Base-by-base conservation (phyloP, 2,329 filamentous ascomycete genomes). In the Trichoderma polysporum region DNA sequence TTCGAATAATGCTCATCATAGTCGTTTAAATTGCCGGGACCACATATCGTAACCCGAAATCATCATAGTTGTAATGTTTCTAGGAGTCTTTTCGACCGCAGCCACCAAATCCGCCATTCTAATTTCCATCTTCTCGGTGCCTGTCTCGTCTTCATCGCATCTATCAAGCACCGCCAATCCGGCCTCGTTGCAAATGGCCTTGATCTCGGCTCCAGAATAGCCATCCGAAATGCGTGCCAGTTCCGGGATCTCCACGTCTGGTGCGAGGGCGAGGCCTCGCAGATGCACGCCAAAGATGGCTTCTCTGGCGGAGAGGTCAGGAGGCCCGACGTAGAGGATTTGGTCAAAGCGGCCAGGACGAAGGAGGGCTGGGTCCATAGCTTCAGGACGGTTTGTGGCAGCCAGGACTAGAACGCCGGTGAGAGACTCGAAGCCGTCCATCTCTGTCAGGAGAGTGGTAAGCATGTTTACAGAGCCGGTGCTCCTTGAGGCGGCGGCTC, bases 401-500 rank as follows among this genome's bases (percentile, higher is more conserved):
- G 92, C 94, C 19, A 98, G 86, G 15, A 97, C 90, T 68, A 96
- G 86, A 0, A 98, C 93, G 66, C 91, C 91, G 64, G 90, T 90
- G 22, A 96, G 83, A 45, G 90, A 84, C 77, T 97, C 93, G 71
- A 97, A 97, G 54, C 94, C 94, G 75, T 97, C 94, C 91, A 98
- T 96, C 76, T 97, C 94, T 68, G 93, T 97, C 5, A 98, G 85
- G 31, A 98, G 81, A 1, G 94, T 96, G 0, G 93, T 94, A 15
- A 97, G 86, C 52, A 97, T 91, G 75, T 97, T 95, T 56, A 97
- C 84, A 1, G 90, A 87, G 25, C 80, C 79, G 41, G 73, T 74
- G 53, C 77, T 76, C 17, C 75, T 73, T 3, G 75, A 73, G 8
- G 69, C 71, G 8, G 73, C 76, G 3, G 82, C 82, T 29, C 82